phyloP scores from a whole-genome alignment of 2,329 filamentous ascomycete species.

The Macrophomina phaseolina region DNA sequence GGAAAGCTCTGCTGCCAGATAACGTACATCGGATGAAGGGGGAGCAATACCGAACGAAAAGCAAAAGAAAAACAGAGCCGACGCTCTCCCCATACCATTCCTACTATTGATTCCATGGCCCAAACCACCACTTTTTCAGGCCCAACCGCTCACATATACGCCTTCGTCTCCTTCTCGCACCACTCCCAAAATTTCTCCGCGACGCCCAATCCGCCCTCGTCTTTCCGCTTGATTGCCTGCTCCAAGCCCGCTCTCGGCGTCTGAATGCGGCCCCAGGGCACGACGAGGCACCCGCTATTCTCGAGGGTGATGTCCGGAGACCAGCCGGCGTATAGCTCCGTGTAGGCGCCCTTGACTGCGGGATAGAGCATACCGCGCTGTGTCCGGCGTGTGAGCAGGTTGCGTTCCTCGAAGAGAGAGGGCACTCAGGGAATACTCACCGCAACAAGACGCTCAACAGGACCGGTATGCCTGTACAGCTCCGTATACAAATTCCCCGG shows the following conservation, averaged over 20 bases:
- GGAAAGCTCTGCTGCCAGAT: too few relatives aligned
- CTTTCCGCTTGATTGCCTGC: constrained; percentile 38
- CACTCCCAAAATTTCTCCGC: constrained; percentile 51
- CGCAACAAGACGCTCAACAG: constrained; percentile 1
- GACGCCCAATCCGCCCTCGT: constrained; percentile 47
- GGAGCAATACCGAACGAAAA: too few relatives aligned
- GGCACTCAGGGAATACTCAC: background rate
- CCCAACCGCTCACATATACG: background rate
- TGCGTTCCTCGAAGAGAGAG: background rate
- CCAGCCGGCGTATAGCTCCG: constrained; percentile 28
- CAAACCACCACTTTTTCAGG: too few relatives aligned
- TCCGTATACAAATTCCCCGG: constrained; percentile 51
- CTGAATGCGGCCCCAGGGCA: constrained; percentile 54
- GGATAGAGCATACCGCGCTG: constrained; percentile 14
- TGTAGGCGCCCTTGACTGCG: constrained; percentile 23
- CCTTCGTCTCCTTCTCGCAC: constrained; percentile 41
- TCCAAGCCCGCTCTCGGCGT: constrained; percentile 42
- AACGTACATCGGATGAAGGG: too few relatives aligned
- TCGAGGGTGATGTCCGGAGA: constrained; percentile 30
- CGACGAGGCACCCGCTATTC: constrained; percentile 40
- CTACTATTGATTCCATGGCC: too few relatives aligned
- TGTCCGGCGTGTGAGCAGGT: background rate
- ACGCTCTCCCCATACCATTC: too few relatives aligned
- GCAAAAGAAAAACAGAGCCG: too few relatives aligned
- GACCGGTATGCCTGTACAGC: constrained; percentile 38